Conservation (phyloP, 148 eudicot species). For the Amaranthus cruentus region DNA sequence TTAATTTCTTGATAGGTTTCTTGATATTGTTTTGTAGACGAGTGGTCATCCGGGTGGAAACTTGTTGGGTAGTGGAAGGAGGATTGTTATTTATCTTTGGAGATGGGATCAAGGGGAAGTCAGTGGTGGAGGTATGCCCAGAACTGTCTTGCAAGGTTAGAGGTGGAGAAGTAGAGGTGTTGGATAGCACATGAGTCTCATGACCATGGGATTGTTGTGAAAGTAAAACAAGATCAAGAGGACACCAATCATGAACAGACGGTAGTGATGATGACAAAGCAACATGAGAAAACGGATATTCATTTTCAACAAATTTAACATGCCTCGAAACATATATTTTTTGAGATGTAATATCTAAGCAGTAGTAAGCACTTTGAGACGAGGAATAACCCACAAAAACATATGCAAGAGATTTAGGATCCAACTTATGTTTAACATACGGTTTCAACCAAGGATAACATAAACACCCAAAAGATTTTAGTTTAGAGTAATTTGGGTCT, state of each 20-base stretch:
- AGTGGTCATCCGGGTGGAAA: not conserved
- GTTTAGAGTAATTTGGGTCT: not conserved
- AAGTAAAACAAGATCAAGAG: not conserved
- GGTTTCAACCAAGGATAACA: not conserved
- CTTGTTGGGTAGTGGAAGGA: not conserved
- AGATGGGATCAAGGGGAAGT: not conserved
- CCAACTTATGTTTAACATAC: not conserved
- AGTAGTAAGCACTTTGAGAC: not conserved
- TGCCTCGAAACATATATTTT: conserved; percentile 4
- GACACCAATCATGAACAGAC: not conserved
- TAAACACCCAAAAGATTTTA: no score
- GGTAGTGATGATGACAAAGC: not conserved
- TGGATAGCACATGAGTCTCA: not conserved
- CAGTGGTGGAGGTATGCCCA: not conserved
- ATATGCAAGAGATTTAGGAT: not conserved
- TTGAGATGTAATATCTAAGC: not conserved
- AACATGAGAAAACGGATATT: not conserved
- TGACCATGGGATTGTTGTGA: not conserved
- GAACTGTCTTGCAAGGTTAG: no score
- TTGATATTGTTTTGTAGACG: not conserved
- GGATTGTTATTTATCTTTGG: no score
- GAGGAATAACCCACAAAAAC: not conserved
- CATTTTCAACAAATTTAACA: not conserved
- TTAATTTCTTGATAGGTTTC: not conserved
- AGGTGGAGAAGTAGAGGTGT: not conserved